A percentile compares a stretch with the other conserved stretches of the same genome.
Conservation (phyloP, 768 basidiomycete genomes). For the Hydnomerulius pinastri region DNA sequence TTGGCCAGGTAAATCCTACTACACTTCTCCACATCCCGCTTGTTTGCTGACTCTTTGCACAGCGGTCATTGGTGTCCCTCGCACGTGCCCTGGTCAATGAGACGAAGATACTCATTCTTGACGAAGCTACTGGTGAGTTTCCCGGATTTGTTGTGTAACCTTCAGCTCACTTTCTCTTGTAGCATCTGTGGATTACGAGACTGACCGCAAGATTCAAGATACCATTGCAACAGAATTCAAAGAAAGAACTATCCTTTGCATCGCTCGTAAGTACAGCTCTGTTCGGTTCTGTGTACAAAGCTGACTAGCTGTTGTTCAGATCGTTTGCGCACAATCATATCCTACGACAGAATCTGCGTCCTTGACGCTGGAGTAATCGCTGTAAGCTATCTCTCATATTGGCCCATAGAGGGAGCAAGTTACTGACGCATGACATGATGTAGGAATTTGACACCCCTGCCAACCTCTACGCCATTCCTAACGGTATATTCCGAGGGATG, state of each 20-base stretch:
- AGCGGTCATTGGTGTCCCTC: conserved; percentile 84
- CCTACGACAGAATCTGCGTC: conserved; percentile 88
- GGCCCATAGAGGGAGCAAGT: background rate
- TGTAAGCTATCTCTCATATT: conserved; percentile 39
- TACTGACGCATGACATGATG: background rate
- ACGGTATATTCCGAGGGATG: conserved; percentile 84
- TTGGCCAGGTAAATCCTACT: conserved; percentile 45
- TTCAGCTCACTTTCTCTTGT: background rate
- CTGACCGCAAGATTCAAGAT: conserved; percentile 87
- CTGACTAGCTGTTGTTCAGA: conserved; percentile 42
- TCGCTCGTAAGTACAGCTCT: conserved; percentile 63
- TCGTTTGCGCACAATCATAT: conserved; percentile 83
- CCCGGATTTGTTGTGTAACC: background rate
- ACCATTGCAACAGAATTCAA: conserved; percentile 85
- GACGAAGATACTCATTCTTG: conserved; percentile 80
- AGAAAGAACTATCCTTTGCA: conserved; percentile 84
- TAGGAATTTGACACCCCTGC: conserved; percentile 83
- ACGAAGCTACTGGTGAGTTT: conserved; percentile 77
- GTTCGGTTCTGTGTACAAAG: background rate
- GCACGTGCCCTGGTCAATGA: conserved; percentile 90
- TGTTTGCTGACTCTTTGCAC: conserved; percentile 37
- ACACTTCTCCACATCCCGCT: background rate
- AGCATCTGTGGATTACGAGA: conserved; percentile 90
- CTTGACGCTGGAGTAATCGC: conserved; percentile 79
- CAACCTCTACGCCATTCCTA: conserved; percentile 53